Percentiles rank a stretch among this genome's conserved stretches.
Evolutionary conservation across 2,329 filamentous ascomycete genomes (phyloP).

Genomic region (Pyrenochaeta sp.): DNA sequence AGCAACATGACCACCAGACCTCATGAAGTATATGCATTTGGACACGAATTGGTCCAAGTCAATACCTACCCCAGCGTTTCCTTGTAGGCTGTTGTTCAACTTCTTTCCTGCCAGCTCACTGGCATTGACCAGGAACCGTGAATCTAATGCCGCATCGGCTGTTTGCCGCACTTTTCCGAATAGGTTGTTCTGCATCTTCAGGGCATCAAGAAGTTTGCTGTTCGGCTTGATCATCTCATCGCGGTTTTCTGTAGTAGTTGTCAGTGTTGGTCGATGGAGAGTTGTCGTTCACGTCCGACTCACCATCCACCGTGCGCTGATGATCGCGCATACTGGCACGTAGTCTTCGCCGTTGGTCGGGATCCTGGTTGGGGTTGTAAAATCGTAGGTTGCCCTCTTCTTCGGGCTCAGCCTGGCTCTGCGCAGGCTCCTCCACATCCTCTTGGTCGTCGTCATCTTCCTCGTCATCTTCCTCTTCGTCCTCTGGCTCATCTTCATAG

Average conservation of each 20-base stretch:
- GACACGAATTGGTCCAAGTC: constrained; percentile 92
- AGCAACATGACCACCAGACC: constrained; percentile 60
- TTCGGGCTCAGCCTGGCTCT: constrained; percentile 7
- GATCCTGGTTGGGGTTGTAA: constrained; percentile 85
- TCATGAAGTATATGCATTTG: constrained; percentile 90
- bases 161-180: constrained; percentile 82
- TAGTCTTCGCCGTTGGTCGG: constrained; percentile 74
- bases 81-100: constrained; percentile 75
- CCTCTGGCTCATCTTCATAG: constrained; percentile 20
- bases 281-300: background rate
- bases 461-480: constrained; percentile 34
- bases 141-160: constrained; percentile 88
- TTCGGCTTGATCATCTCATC: constrained; percentile 74
- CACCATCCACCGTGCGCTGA: constrained; percentile 65
- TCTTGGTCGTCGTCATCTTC: constrained; percentile 28
- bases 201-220: constrained; percentile 71
- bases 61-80: constrained; percentile 76
- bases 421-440: constrained; percentile 12
- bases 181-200: constrained; percentile 71
- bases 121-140: constrained; percentile 80
- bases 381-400: constrained; percentile 41
- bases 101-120: constrained; percentile 84
- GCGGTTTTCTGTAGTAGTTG: constrained; percentile 68
- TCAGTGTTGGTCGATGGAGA: constrained; percentile 3
- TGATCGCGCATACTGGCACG: constrained; percentile 76